Evolutionary conservation across 345 rosid genomes (phyloP), one percentile per base, ranked within the genome.

Genomic region (Angophora floribunda): DNA sequence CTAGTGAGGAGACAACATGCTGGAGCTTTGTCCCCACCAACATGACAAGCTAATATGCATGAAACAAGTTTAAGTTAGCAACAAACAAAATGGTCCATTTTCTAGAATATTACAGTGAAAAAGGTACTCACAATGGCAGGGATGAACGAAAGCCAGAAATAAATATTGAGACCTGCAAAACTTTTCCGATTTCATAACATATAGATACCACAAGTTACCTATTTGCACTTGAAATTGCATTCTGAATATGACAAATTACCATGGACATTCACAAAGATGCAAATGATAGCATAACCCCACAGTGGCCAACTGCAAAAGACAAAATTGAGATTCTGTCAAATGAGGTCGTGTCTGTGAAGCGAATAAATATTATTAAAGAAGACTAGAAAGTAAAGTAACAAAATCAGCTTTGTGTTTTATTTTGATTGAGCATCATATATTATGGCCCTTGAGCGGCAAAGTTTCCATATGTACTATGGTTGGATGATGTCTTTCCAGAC

Each of bases 91-190:
- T 51, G 32, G 26, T 79, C n/a, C 36, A 44, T n/a, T 45, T 78
- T 78, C 50, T 44, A 55, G 82, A 41, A 80, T n/a, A 67, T 85
- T 41, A 28, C 15, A 7, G 47, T 61, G 67, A 36, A 67, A 14
- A 22, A 45, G 61, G 63, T 89, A 92, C 99, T 95, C 92, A 96
- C 99, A 91, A 96, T 92, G 84, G 95, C 99, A 87, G 99, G 99
- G 93, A 95, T 94, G 94, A 97, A 97, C 32, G 99, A 96, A 52
- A 97, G 92, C 99, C 99, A 97, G 89, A 97, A 97, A 93, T 97
- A 97, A 87, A 96, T 90, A 91, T 97, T 96, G 88, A 96, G 87
- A 50, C 99, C 99, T 97, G 96, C 63, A 93, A 78, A 13, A 55
- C 41, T 36, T 88, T 86, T 26, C 87, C 44, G 52, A n/a, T 17